phyloP scores from a whole-genome alignment of 2,329 filamentous ascomycete species.

The Fonsecaea erecta region DNA sequence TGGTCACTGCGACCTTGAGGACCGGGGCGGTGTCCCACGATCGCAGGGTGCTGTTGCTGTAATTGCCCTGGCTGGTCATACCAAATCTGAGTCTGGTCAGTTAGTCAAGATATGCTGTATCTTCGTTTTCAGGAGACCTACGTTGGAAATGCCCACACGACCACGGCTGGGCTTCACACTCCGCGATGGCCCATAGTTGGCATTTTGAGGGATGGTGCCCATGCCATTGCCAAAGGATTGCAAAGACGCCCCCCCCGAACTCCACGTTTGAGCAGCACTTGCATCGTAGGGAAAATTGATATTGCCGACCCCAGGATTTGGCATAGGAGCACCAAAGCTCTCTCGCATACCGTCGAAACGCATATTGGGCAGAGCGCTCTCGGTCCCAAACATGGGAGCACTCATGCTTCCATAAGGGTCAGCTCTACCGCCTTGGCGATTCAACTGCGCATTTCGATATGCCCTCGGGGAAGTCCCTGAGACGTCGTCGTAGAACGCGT shows the following conservation, averaged over 20 bases:
- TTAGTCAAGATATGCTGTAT: constrained; percentile 20
- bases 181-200: constrained; percentile 56
- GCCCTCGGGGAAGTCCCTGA: constrained; percentile 74
- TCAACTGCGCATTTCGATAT: constrained; percentile 68
- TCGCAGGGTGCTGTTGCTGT: constrained; percentile 51
- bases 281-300: constrained; percentile 70
- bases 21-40: constrained; percentile 48
- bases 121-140: constrained; percentile 55
- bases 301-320: constrained; percentile 61
- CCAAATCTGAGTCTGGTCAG: constrained; percentile 59
- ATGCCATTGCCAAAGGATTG: constrained; percentile 59
- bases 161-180: constrained; percentile 62
- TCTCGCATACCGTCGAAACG: constrained; percentile 64
- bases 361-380: constrained; percentile 60
- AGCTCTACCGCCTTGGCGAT: constrained; percentile 67
- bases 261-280: constrained; percentile 75
- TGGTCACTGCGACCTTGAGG: constrained; percentile 49
- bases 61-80: constrained; percentile 57
- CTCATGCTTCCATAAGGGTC: constrained; percentile 73
- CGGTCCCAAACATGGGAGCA: constrained; percentile 69
- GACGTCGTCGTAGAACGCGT: constrained; percentile 75
- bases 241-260: constrained; percentile 72
- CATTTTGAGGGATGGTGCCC: constrained; percentile 35
- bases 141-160: constrained; percentile 70
- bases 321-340: constrained; percentile 40